phyloP scores from a whole-genome alignment of 176 grass and related monocot genomes.

The Typha latifolia region DNA sequence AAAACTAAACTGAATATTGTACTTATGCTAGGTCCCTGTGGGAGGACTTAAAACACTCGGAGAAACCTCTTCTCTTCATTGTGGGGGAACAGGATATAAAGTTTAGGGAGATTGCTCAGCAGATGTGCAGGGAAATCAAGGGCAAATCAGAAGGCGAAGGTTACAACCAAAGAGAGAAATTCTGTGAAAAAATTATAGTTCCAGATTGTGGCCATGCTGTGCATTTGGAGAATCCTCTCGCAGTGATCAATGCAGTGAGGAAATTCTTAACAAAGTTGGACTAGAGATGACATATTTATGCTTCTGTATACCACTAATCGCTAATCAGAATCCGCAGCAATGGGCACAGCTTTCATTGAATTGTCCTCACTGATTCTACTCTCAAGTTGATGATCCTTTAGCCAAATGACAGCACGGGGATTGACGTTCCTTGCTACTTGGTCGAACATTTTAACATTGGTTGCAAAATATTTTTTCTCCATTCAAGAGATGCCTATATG shows the following conservation, averaged over 20 bases:
- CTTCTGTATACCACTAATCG: not conserved
- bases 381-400: too few relatives aligned
- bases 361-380: too few relatives aligned
- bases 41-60: conserved; percentile 69
- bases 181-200: conserved; percentile 49
- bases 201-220: conserved; percentile 80
- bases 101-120: conserved; percentile 51
- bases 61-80: conserved; percentile 64
- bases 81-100: conserved; percentile 78
- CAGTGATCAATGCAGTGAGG: conserved; percentile 60
- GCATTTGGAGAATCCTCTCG: conserved; percentile 84
- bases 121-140: conserved; percentile 55
- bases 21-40: conserved; percentile 50
- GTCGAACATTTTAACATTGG: too few relatives aligned
- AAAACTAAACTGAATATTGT: too few relatives aligned
- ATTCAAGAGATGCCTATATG: too few relatives aligned
- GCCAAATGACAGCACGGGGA: too few relatives aligned
- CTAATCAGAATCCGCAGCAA: too few relatives aligned
- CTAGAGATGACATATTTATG: not conserved
- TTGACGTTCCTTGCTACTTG: too few relatives aligned
- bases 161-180: conserved; percentile 14
- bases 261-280: conserved; percentile 50
- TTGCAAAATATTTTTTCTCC: too few relatives aligned
- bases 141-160: conserved; percentile 15
- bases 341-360: too few relatives aligned